These are phyloP conservation scores for Aspergillus caelatus DNA, from an alignment of 2,329 filamentous ascomycete species.

Conservation along the genomic window DNA sequence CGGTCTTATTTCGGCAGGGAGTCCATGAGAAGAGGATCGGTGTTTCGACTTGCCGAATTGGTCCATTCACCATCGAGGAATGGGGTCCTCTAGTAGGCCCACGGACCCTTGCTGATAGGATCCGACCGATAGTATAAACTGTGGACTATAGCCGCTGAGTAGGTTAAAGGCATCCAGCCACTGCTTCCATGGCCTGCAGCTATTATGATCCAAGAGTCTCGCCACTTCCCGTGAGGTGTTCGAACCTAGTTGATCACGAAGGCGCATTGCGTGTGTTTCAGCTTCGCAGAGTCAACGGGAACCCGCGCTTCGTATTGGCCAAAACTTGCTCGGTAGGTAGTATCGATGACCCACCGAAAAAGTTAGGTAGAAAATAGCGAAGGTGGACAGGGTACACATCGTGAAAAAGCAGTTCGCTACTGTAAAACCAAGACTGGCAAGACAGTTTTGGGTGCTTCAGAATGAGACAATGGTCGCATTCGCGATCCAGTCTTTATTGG, in stretches of 20 bases:
- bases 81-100: not conserved
- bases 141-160: not conserved
- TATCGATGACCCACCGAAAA: slow-evolving; percentile 4
- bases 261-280: slow-evolving; percentile 18
- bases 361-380: not conserved
- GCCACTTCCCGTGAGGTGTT: slow-evolving; percentile 1
- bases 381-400: not conserved
- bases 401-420: not conserved
- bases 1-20: not conserved
- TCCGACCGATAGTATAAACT: not conserved
- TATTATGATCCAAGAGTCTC: not conserved
- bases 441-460: not conserved
- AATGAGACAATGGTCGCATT: slow-evolving; percentile 10
- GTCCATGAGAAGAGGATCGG: not conserved
- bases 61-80: slow-evolving; percentile 2
- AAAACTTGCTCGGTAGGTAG: not conserved
- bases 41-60: slow-evolving; percentile 7
- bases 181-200: not conserved
- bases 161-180: not conserved
- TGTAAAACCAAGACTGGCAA: not conserved
- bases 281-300: slow-evolving; percentile 7
- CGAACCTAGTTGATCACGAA: not conserved
- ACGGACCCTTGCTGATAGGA: slow-evolving; percentile 3
- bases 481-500: not conserved
- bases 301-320: slow-evolving; percentile 15